Evolutionary conservation across 345 rosid species (phyloP).

Genomic region (Gossypium anomalum): DNA sequence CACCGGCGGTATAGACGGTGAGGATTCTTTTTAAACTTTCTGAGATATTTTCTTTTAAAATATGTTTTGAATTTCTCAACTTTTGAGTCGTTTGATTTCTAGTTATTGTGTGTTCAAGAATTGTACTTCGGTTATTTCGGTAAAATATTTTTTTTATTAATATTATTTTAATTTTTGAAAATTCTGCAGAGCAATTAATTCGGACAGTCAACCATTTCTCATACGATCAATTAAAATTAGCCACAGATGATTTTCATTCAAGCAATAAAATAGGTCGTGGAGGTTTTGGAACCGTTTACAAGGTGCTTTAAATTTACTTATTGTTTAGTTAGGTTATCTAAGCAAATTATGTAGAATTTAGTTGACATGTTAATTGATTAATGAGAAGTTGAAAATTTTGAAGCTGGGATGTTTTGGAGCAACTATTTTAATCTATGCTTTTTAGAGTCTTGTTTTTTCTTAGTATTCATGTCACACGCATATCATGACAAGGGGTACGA

Average conservation of each 20-base stretch:
- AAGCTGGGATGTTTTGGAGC: background rate
- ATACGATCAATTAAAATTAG: conserved; percentile 34
- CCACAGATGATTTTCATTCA: conserved; percentile 42
- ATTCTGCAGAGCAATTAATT: conserved; percentile 32
- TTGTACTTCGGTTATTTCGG: background rate
- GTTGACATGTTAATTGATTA: background rate
- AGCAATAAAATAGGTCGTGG: conserved; percentile 51
- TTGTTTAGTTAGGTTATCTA: background rate
- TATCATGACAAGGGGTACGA: background rate
- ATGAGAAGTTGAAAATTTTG: background rate
- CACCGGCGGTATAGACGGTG: conserved; percentile 30
- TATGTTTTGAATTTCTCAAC: background rate
- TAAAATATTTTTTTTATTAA: background rate
- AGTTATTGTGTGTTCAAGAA: too few species aligned
- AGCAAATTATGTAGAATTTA: background rate
- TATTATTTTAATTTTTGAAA: background rate
- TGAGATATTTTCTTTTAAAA: background rate
- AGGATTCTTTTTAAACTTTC: conserved; percentile 12
- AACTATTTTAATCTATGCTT: background rate
- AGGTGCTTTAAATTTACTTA: conserved; percentile 30
- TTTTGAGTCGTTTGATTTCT: background rate
- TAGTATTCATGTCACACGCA: background rate
- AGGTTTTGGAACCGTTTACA: conserved; percentile 60
- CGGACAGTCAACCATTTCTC: conserved; percentile 36
- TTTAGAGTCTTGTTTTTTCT: background rate